Base-by-base conservation (phyloP, 2,329 filamentous ascomycete species). In the Pyrenochaeta sp. region DNA sequence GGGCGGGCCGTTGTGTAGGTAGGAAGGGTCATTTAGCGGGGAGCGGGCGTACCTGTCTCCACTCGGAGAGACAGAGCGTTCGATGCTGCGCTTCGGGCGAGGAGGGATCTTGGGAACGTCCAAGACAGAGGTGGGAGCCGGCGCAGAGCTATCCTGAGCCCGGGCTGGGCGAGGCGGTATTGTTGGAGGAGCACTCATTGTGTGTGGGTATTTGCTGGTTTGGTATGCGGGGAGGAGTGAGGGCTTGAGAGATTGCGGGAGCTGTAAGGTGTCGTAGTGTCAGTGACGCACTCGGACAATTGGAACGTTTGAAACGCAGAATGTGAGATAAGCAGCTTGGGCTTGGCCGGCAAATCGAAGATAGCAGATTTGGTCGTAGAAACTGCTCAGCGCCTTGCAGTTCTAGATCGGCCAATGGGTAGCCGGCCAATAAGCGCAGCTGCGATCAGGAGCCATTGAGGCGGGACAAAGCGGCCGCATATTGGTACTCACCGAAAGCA, bases 21-120 rank as follows among this genome's bases (percentile, higher is more conserved):
- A 85, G 9, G 79, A 75, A 51, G 80, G 84, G 68, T 92, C 90
- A 73, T 94, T 95, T 68, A 97, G 81, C 7, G 94, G 94, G 46
- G 93, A 97, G 45, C 87, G 91, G 31, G 92, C 90, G 74, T 90
- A 97, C 66, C 88, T 88, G 66, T 91, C 89, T 64, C 88, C 86
- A 64, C 86, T 85, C 37, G 91, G 91, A 49, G 92, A 96, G 58
- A 88, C 75, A 27, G 91, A 91, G 75, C 92, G 90, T 61, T 92
- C 88, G 65, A 87, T 71, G 64, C 80, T 83, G 72, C 88, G 88
- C 49, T 72, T 73, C 46, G 93, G 93, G 58, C 93, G 90, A 57
- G 92, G 90, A 60, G 93, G 93, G 43, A 97, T 83, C 69, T 85
- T 86, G 56, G 93, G 92, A 36, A 85, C 77, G 37, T 86, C 83